Evolutionary conservation across 768 basidiomycete species (phyloP), one percentile per base, ranked within the genome.

Genomic region (Coprinopsis marcescibilis): DNA sequence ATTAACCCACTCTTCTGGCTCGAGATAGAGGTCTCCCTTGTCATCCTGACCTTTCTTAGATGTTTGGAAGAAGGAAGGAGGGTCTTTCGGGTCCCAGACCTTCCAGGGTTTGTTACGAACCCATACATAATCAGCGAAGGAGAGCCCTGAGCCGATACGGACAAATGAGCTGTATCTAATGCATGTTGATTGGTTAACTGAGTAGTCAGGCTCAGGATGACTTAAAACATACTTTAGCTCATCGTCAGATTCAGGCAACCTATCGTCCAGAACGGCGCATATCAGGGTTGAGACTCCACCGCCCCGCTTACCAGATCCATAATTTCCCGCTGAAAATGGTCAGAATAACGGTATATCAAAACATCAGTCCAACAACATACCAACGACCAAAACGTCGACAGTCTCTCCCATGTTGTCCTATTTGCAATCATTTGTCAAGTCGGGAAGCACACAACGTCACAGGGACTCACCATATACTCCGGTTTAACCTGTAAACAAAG

Each of bases 361-460:
- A 10, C 4, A 29, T 26, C 48, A 30, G 26, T 13, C 8, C 17
- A 14, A n/a, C n/a, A n/a, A 20, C 24, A 57, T 58, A 84, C 90
- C 89, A 26, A 98, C 80, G 19, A 98, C 92, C 6, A 98, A 66
- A 1, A 95, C 80, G 55, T 97, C 95, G 2, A 94, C 83, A 0
- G 87, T 93, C 67, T 96, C 92, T 5, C 89, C 91, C 76, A 94
- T 80, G 50, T 89, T 85, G 54, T 94, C 91, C 88, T 89, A 44
- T n/a, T n/a, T n/a, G 23, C 15, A 20, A 8, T 32, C 8, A 19
- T 24, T 24, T 34, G 26, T 44, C 43, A 29, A 42, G 43, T 43
- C n/a, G n/a, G 19, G 25, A 13, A 34, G 25, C 7, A 37, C 14
- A 43, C 39, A 8, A 20, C 26, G 39, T 14, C 32, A 3, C 29